Base-by-base conservation (phyloP, 371 early-diverging fungal genomes). In the Actinomucor elegans region DNA sequence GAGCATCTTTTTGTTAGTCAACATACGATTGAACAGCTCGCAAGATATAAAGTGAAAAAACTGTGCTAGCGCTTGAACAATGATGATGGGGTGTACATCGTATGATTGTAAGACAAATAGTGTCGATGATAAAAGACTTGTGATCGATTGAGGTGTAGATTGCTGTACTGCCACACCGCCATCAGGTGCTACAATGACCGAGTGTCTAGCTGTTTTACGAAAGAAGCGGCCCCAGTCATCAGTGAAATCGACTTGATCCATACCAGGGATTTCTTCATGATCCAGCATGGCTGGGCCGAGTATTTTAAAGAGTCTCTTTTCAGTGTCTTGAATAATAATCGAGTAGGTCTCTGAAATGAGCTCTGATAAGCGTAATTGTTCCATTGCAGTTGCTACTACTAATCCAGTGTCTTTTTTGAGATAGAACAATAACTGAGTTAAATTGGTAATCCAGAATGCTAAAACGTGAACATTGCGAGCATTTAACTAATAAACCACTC, bases 381-480 rank as follows among this genome's bases (percentile, higher is more conserved):
- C 66, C 20, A 71, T 61, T 29, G 74, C 80, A 12, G 91, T 89
- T 11, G 75, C 65, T 8, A 69, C 59, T 10, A 85, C 79, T 3
- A 94, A 75, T 5, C 81, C 80, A 12, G 79, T 32, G 61, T 96
- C 96, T 48, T 88, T 87, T 64, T 91, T 89, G 38, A 96, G 70
- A 59, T 87, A 94, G 56, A 89, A 86, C 8, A 92, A 52, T 4
- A 96, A 77, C 32, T 83, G 84, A 15, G 84, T 81, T 27, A 78
- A 60, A 64, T 94, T 94, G 21, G 90, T 74, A 10, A 91, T 73
- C 94, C 94, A 94, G 55, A 86, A 93, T 4, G 88, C 80, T n/a
- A 87, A 67, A 14, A 64, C 43, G 58, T 79, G 73, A 42, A 71
- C 55, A 36, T 75, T 69, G n/a, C 55, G 67, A 26, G 68, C 45